Percentiles rank a stretch among this genome's conserved stretches.
These are phyloP conservation scores for Hyaloscypha hepaticicola DNA, from an alignment of 495 filamentous ascomycete species.

Conservation along the genomic window DNA sequence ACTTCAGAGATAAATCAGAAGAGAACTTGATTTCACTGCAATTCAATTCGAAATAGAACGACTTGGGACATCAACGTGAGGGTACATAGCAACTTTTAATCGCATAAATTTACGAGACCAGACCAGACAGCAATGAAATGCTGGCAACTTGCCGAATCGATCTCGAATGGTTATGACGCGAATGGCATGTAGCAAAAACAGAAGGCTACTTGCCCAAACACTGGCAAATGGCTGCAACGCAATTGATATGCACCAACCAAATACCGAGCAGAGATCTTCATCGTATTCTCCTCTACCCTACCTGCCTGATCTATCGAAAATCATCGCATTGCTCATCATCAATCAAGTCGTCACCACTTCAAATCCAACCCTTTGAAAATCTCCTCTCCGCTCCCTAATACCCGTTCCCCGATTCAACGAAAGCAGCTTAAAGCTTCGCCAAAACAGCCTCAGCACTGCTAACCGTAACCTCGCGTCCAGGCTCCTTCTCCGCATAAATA, in stretches of 20 bases:
- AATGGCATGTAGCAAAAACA: not conserved
- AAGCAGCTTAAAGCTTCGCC: conserved; percentile 54
- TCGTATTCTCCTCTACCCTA: conserved; percentile 27
- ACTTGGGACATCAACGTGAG: no score
- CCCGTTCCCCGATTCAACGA: not conserved
- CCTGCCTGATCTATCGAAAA: not conserved
- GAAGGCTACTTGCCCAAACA: not conserved
- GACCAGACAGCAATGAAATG: no score
- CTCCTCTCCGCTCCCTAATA: conserved; percentile 5
- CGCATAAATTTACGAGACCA: no score
- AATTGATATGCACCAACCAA: not conserved
- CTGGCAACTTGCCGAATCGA: no score
- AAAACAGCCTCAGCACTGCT: conserved; percentile 74
- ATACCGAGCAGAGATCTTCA: conserved; percentile 30
- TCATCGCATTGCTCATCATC: conserved; percentile 22
- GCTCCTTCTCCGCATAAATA: conserved; percentile 80
- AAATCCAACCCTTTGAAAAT: conserved; percentile 10
- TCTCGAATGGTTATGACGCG: no score
- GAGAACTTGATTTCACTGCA: no score
- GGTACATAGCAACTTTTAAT: no score
- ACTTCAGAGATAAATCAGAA: no score
- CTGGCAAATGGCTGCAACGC: not conserved
- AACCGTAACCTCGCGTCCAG: conserved; percentile 63
- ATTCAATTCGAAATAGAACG: no score
- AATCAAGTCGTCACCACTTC: not conserved